Evolutionary conservation across 192 early-diverging fungal genomes (phyloP), one percentile per base, ranked within the genome.

Genomic region (Haplosporangium gracile): DNA sequence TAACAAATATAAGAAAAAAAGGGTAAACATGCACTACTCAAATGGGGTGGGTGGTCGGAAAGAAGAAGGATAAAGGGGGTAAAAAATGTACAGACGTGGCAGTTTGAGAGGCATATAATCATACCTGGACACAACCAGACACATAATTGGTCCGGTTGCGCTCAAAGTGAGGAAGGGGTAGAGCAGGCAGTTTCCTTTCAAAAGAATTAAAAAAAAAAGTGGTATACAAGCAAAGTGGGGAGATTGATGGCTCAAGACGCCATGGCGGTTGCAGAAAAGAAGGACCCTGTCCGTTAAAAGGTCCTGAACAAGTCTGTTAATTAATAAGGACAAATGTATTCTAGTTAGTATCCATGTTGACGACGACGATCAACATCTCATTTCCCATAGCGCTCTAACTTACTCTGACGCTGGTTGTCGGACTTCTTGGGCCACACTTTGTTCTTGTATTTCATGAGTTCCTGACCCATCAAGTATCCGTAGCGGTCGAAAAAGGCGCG

Each of bases 401-500:
- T 80, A 80, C 78, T 68, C 20, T 77, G 78, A 57, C 84, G 70
- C 43, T 81, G 78, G n/a, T 74, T 26, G 0, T 78, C 76, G 34
- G 39, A 76, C 60, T 86, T 81, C 63, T 86, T 86, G 39, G 84
- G 84, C 84, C 84, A 86, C 70, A 86, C 84, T 70, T 86, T 86
- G 79, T 86, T 77, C 76, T 86, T 86, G 79, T 86, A 86, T 24
- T 76, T 76, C 79, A 80, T 81, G 79, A 86, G 65, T 15, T 86
- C 84, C 26, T 70, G 70, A 49, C 84, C 84, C 84, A 86, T 86
- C 47, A 89, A 74, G 75, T 81, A 87, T 45, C 76, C 79, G 70
- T 89, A 89, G 49, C 80, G 78, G 68, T 87, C 79, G 84, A 89
- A 89, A 82, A 89, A 88, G 32, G 79, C 89, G 43, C 79, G 76